Evolutionary conservation across 768 basidiomycete genomes (phyloP).

Genomic region (Tricholoma bakamatsutake): DNA sequence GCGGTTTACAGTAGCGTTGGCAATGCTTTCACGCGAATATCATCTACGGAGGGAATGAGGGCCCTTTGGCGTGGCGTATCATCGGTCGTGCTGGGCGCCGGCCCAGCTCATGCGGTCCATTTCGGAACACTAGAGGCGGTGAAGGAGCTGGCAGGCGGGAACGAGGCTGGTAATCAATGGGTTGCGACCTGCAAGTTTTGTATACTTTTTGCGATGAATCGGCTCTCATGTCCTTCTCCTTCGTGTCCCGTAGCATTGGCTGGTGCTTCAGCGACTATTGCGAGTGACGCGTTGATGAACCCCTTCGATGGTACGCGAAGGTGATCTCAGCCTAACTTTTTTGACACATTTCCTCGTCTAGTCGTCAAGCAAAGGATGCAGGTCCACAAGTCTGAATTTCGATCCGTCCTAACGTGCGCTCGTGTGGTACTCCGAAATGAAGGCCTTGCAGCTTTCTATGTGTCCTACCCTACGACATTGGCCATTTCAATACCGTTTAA

Average conservation of each 20-base stretch:
- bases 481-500: constrained; percentile 97
- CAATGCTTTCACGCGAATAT: constrained; percentile 87
- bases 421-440: constrained; percentile 79
- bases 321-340: constrained; percentile 1
- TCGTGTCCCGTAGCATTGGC: constrained; percentile 59
- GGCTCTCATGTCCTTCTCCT: constrained; percentile 1
- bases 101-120: constrained; percentile 97
- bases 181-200: constrained; percentile 72
- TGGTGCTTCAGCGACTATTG: constrained; percentile 91
- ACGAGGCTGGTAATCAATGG: constrained; percentile 75
- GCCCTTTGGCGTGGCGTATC: constrained; percentile 95
- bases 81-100: constrained; percentile 92
- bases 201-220: neutral
- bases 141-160: constrained; percentile 89
- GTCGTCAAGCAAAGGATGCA: constrained; percentile 99
- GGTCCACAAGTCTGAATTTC: constrained; percentile 88
- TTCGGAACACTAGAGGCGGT: constrained; percentile 95
- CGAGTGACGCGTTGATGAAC: constrained; percentile 97
- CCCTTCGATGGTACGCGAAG: constrained; percentile 86
- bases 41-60: constrained; percentile 87
- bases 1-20: constrained; percentile 87
- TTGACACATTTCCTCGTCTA: constrained; percentile 21
- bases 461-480: constrained; percentile 97
- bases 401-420: constrained; percentile 82
- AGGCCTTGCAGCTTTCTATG: constrained; percentile 89